Evolutionary conservation across 108 stramenopile species (phyloP).

Genomic region (Nitzschia putrida): DNA sequence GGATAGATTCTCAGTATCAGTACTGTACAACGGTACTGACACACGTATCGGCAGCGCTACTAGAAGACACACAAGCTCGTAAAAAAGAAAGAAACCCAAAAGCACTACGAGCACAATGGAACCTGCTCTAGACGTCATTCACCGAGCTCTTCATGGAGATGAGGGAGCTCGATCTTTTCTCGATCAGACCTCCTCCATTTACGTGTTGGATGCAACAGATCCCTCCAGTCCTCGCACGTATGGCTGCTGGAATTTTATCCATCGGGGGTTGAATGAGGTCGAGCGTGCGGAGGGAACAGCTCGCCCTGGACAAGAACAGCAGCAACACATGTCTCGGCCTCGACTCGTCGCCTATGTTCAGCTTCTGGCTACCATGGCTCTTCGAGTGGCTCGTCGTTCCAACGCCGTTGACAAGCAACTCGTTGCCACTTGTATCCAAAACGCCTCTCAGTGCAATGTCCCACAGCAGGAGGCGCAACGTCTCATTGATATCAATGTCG

Average conservation of each 20-base stretch:
- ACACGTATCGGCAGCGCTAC: too few relatives aligned
- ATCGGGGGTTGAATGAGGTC: constrained; percentile 76
- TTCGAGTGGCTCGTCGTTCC: constrained; percentile 67
- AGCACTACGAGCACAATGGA: constrained; percentile 34
- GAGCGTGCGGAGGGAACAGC: constrained; percentile 55
- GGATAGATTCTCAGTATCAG: too few relatives aligned
- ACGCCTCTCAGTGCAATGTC: constrained; percentile 50
- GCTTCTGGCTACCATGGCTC: constrained; percentile 67
- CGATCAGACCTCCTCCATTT: constrained; percentile 69
- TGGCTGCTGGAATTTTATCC: constrained; percentile 84
- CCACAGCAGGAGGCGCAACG: constrained; percentile 37
- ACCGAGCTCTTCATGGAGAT: constrained; percentile 67
- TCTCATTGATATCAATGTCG: constrained; percentile 60
- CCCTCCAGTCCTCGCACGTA: constrained; percentile 59
- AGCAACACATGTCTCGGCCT: not conserved
- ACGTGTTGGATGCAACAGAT: constrained; percentile 72
- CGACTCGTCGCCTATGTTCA: constrained; percentile 56
- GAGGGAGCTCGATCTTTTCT: constrained; percentile 67
- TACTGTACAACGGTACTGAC: too few relatives aligned
- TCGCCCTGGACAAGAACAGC: constrained; percentile 8
- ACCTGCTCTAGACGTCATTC: constrained; percentile 59
- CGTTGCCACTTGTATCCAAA: constrained; percentile 62
- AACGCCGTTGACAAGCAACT: constrained; percentile 54
- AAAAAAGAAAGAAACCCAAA: too few relatives aligned
- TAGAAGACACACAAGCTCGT: too few relatives aligned